Evolutionary conservation across 306 rosid species (phyloP).

Genomic region (Benincasa hispida): DNA sequence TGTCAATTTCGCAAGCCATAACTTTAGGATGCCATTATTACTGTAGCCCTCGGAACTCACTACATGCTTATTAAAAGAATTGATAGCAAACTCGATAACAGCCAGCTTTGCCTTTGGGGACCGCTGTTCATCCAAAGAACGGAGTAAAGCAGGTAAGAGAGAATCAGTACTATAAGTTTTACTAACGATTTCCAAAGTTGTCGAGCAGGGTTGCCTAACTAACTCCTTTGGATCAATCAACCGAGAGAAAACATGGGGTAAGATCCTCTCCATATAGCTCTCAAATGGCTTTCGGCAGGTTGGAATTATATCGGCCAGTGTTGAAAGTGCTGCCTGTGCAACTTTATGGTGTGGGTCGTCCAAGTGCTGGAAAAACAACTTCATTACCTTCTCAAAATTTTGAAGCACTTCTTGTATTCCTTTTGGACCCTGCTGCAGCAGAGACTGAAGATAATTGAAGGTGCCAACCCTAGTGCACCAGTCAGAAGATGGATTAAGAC

Average conservation of each 20-base stretch:
- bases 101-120: slow-evolving; percentile 99
- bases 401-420: slow-evolving; percentile 87
- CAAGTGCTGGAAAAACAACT: slow-evolving; percentile 93
- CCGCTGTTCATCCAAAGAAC: slow-evolving; percentile 93
- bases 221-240: slow-evolving; percentile 93
- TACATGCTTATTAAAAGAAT: slow-evolving; percentile 79
- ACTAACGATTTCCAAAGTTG: slow-evolving; percentile 67
- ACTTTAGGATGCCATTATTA: slow-evolving; percentile 76
- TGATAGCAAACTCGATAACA: slow-evolving; percentile 82
- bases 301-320: slow-evolving; percentile 87
- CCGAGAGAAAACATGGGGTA: slow-evolving; percentile 97
- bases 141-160: slow-evolving; percentile 89
- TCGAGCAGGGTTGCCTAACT: slow-evolving; percentile 82
- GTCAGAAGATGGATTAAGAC: slow-evolving; percentile 85
- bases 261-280: slow-evolving; percentile 87
- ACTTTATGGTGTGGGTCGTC: slow-evolving; percentile 99
- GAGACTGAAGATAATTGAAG: slow-evolving; percentile 71
- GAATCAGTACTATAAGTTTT: slow-evolving; percentile 80
- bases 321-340: slow-evolving; percentile 96
- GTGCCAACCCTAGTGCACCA: slow-evolving; percentile 97
- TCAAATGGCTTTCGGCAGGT: slow-evolving; percentile 88
- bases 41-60: slow-evolving; percentile 72
- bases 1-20: slow-evolving; percentile 89
- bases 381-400: slow-evolving; percentile 96
- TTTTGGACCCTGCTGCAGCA: slow-evolving; percentile 86